Evolutionary conservation across 2,329 filamentous ascomycete genomes (phyloP).

Genomic region (Lanzia echinophila): DNA sequence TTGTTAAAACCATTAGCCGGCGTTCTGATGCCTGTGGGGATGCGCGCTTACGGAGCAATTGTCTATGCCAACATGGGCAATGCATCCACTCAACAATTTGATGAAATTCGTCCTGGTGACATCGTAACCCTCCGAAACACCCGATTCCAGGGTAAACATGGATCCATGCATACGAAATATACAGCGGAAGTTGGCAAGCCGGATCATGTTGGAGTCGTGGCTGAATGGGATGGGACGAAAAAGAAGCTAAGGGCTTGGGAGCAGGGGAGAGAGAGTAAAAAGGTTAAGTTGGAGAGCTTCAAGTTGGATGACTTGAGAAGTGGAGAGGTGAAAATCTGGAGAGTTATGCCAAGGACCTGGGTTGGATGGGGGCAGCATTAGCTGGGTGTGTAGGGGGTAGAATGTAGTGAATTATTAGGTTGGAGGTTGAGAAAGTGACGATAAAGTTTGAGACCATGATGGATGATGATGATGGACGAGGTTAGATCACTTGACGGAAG

Average conservation of each 20-base stretch:
- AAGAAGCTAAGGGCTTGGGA: slow-evolving; percentile 96
- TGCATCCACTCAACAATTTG: slow-evolving; percentile 79
- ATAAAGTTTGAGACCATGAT: not conserved
- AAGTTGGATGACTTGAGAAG: slow-evolving; percentile 85
- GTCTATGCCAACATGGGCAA: slow-evolving; percentile 96
- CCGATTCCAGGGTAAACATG: slow-evolving; percentile 90
- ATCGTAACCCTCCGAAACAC: slow-evolving; percentile 90
- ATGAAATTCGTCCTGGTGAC: slow-evolving; percentile 90
- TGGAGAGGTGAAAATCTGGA: slow-evolving; percentile 96
- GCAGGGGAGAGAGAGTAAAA: slow-evolving; percentile 87
- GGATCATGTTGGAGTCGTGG: slow-evolving; percentile 81
- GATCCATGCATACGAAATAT: slow-evolving; percentile 93
- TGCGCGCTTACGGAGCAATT: slow-evolving; percentile 79
- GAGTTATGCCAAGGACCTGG: slow-evolving; percentile 87
- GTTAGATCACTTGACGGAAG: not conserved
- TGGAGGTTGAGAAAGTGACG: not conserved
- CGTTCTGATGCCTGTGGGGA: slow-evolving; percentile 78
- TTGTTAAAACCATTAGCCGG: slow-evolving; percentile 67
- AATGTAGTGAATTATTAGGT: not conserved
- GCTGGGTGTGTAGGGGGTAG: not conserved
- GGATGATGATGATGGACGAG: not conserved
- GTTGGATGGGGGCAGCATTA: slow-evolving; percentile 61
- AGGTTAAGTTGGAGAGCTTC: slow-evolving; percentile 90
- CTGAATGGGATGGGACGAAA: slow-evolving; percentile 97
- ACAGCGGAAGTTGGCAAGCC: slow-evolving; percentile 77